These are phyloP conservation scores for Lyophyllum semitale DNA, from an alignment of 768 basidiomycete species.

Conservation along the genomic window DNA sequence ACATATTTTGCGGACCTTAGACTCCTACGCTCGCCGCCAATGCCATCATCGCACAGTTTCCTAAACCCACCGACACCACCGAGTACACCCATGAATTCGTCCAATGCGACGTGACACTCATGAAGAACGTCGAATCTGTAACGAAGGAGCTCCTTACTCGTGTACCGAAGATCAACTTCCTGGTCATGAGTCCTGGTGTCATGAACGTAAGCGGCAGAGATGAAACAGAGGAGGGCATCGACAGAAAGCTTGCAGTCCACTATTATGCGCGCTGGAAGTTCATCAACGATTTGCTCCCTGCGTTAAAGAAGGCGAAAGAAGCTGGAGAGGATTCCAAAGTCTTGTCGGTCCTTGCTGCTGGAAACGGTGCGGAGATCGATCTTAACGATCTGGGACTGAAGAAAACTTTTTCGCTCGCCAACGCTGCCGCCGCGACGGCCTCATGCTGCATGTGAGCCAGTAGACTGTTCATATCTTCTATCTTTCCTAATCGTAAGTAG, in stretches of 20 bases:
- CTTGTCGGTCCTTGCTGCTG: slow-evolving; percentile 45
- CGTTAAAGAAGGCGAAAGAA: slow-evolving; percentile 42
- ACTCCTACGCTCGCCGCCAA: too few species aligned
- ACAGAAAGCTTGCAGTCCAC: slow-evolving; percentile 38
- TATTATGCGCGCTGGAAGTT: slow-evolving; percentile 58
- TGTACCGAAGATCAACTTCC: slow-evolving; percentile 50
- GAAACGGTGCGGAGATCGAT: slow-evolving; percentile 37
- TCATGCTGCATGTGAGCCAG: slow-evolving; percentile 38
- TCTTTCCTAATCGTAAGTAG: slow-evolving; percentile 21
- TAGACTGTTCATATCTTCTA: not conserved
- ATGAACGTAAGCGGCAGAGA: slow-evolving; percentile 36
- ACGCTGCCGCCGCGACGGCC: slow-evolving; percentile 38
- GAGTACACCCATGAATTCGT: slow-evolving; percentile 41
- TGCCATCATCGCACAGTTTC: slow-evolving; percentile 37
- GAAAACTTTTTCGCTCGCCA: slow-evolving; percentile 34
- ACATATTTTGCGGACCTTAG: too few species aligned
- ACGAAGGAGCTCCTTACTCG: slow-evolving; percentile 32
- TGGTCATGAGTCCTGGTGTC: slow-evolving; percentile 46
- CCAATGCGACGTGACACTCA: slow-evolving; percentile 44
- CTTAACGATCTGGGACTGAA: slow-evolving; percentile 47
- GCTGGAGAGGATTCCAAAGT: slow-evolving; percentile 53
- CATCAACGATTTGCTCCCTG: slow-evolving; percentile 43
- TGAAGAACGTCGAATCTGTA: slow-evolving; percentile 41
- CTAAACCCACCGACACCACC: slow-evolving; percentile 24
- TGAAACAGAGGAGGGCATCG: slow-evolving; percentile 34